Base-by-base conservation (phyloP, 768 basidiomycete genomes). In the Phlebiopsis flavidoalba region DNA sequence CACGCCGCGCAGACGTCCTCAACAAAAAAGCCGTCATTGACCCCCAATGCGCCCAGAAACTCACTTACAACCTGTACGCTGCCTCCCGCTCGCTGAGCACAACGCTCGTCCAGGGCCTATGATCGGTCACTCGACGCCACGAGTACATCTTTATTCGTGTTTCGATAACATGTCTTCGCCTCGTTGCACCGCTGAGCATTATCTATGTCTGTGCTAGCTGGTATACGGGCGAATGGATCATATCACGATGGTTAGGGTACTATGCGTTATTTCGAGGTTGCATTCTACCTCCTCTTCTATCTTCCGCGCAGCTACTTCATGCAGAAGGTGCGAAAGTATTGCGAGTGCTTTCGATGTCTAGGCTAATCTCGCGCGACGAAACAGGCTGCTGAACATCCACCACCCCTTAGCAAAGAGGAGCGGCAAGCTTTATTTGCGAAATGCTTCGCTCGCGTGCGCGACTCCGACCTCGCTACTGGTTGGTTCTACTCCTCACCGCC, bases 71-170 rank as follows among this genome's bases (percentile, higher is more conserved):
- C 15, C 19, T 46, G 14, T 8, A 19, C 19, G 45, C 19, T 19
- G 15, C 45, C 45, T 22, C 24, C 33, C 22, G 14, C 52, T 36
- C 52, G 52, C 40, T 31, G 26, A 49, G 12, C 22, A 22, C 50
- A 1, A 12, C 52, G 33, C 52, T 17, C 14, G 8, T 1, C 54
- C 26, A 10, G 19, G 21, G 45, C 43, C 8, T 7, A 74, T 74
- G 73, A 70, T 75, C 45, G 71, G 72, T 4, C 58, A 63, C 22
- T 72, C 67, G 21, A 45, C 76, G 40, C 26, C 72, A 74, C 2
- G 85, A 86, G 72, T 84, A 83, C 67, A 61, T 84, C 60, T 79
- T 81, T 65, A 86, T 88, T 53, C 76, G 75, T 53, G 50, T 67
- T 8, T 73, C 72, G 45, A 85, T 88, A 53, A 36, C 71, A 8